Evolutionary conservation across 1,284 basidiomycete species (phyloP).

Genomic region (Ceratobasidium sp.): DNA sequence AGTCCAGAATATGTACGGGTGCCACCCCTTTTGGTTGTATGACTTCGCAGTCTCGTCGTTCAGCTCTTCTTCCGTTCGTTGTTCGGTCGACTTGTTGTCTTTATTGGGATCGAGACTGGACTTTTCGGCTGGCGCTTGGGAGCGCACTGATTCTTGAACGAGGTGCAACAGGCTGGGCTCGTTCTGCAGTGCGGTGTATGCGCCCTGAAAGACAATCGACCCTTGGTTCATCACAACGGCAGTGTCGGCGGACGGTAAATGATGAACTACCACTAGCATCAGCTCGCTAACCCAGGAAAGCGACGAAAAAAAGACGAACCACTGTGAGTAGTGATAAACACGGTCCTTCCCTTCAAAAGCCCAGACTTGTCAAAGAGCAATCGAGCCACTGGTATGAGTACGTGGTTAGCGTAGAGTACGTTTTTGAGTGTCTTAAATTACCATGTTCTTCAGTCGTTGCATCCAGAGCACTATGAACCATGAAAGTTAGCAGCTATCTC

Average conservation of each 20-base stretch:
- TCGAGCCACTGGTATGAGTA: background rate
- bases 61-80: background rate
- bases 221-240: slow-evolving; percentile 20
- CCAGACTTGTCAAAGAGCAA: background rate
- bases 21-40: slow-evolving; percentile 16
- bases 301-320: background rate
- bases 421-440: no score
- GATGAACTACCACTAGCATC: background rate
- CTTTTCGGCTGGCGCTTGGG: background rate
- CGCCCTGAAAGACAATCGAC: slow-evolving; percentile 1
- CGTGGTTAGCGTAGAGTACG: no score
- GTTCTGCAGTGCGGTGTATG: slow-evolving; percentile 2
- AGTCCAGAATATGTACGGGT: slow-evolving; percentile 19
- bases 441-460: slow-evolving; percentile 24
- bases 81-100: background rate
- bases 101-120: background rate
- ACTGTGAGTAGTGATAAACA: slow-evolving; percentile 17
- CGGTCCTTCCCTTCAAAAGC: slow-evolving; percentile 2
- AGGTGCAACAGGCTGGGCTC: slow-evolving; percentile 1
- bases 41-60: background rate
- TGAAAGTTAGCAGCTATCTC: background rate
- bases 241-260: slow-evolving; percentile 7
- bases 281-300: background rate
- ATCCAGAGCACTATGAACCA: background rate
- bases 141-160: background rate